Base-by-base conservation (phyloP, 495 filamentous ascomycete genomes). In the Apodospora peruviana region DNA sequence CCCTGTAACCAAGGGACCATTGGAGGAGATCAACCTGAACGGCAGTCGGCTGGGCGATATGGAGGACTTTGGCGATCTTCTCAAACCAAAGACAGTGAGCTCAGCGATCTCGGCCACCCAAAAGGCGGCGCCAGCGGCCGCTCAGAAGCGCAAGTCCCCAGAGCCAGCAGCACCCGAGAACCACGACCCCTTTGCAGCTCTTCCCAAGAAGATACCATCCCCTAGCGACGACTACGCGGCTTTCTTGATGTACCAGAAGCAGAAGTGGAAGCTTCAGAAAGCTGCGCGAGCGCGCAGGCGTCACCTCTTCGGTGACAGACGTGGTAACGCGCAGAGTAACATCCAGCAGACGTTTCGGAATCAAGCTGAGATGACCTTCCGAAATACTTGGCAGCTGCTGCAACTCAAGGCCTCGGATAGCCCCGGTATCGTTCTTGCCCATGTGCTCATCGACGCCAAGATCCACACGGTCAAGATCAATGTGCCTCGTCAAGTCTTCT, bases 261-360 rank as follows among this genome's bases (percentile, higher is more conserved):
- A 90, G 69, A 99, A 99, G 64, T 99, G 93, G 93, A 96, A 90
- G 69, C 87, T 99, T 22, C 93, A 99, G 64, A 94, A 88, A 59
- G 88, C 95, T 65, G 91, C 93, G 35, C 80, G 91, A 35, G 77
- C 85, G 57, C 85, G 93, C 10, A 80, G 93, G 39, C 80, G 91
- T 36, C 93, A 99, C 60, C 74, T 97, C 3, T 99, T 97, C 58
- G 93, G 93, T 25, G 91, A 99, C 53, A 68, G 70, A 16, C 84
- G 86, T 40, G 78, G 76, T 10, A 83, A 80, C 52, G 72, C 79
- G 38, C 75, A 81, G 18, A 88, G 86, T 64, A 83, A 85, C 18
- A 83, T 98, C 58, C 87, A 91, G 47, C 83, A 82, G 50, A 86
- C 86, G 49, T 96, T 99, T 74, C 79, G 89, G 50, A 91, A 89